A percentile compares a stretch with the other conserved stretches of the same genome.
Conservation (phyloP, 2,329 filamentous ascomycete genomes). For the Zymoseptoria tritici region DNA sequence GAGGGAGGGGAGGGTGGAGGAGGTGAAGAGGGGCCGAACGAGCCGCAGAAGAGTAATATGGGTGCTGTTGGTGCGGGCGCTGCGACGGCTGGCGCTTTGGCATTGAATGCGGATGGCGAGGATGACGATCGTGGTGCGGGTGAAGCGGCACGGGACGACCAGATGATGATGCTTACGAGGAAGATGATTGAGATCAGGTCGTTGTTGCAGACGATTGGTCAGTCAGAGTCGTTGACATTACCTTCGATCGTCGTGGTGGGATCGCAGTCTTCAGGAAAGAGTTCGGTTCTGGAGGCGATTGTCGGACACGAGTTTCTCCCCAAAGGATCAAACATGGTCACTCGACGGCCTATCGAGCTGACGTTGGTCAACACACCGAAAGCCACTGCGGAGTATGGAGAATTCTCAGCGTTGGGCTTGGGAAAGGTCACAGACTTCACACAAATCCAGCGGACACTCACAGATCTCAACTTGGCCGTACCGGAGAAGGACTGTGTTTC, state of each 20-base stretch:
- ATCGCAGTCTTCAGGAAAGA: slow-evolving; percentile 96
- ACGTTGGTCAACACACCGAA: slow-evolving; percentile 93
- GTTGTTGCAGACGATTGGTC: slow-evolving; percentile 83
- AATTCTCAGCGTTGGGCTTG: slow-evolving; percentile 86
- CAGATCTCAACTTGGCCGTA: slow-evolving; percentile 89
- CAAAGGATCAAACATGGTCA: slow-evolving; percentile 99
- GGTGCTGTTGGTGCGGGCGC: slow-evolving; percentile 57
- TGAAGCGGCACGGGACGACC: slow-evolving; percentile 75
- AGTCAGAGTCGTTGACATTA: slow-evolving; percentile 78
- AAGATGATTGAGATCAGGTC: slow-evolving; percentile 99
- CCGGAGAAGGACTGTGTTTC: slow-evolving; percentile 87
- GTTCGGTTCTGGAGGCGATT: slow-evolving; percentile 91
- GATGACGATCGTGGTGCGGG: slow-evolving; percentile 56
- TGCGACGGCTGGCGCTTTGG: slow-evolving; percentile 70
- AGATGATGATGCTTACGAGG: slow-evolving; percentile 98
- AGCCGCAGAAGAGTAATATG: slow-evolving; percentile 36
- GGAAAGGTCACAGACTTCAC: slow-evolving; percentile 87
- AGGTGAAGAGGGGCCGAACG: slow-evolving; percentile 32
- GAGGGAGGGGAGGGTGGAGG: slow-evolving; percentile 28
- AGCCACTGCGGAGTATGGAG: slow-evolving; percentile 80
- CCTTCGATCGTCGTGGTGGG: slow-evolving; percentile 99
- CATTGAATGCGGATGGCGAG: slow-evolving; percentile 59
- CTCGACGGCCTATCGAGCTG: slow-evolving; percentile 86
- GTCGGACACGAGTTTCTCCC: slow-evolving; percentile 97
- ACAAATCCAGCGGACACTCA: slow-evolving; percentile 86